These are phyloP conservation scores for Ogataea minuta DNA, from an alignment of 805 yeast species.

Conservation along the genomic window DNA sequence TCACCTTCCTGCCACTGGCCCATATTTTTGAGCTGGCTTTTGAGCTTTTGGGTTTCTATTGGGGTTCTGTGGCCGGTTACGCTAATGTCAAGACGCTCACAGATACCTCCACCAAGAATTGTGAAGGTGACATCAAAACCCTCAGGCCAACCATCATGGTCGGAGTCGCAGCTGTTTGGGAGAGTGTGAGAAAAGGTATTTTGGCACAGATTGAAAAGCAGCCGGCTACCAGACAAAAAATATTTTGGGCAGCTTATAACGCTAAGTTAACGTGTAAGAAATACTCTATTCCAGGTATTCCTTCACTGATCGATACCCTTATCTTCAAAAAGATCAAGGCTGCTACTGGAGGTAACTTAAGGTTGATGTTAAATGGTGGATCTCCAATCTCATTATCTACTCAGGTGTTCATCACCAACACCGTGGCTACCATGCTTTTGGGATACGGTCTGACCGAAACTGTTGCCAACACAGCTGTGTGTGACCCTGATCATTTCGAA, in stretches of 20 bases:
- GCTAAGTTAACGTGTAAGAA: conserved; percentile 64
- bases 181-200: conserved; percentile 90
- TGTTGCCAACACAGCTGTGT: conserved; percentile 78
- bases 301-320: conserved; percentile 62
- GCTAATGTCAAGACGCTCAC: conserved; percentile 90
- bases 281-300: conserved; percentile 77
- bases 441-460: conserved; percentile 98
- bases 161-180: conserved; percentile 99
- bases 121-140: conserved; percentile 82
- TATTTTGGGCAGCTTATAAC: conserved; percentile 86
- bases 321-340: conserved; percentile 85
- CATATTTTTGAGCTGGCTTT: conserved; percentile 93
- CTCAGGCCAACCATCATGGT: conserved; percentile 93
- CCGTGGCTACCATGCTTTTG: conserved; percentile 81
- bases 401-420: conserved; percentile 72
- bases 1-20: conserved; percentile 92
- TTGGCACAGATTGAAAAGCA: conserved; percentile 65
- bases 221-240: conserved; percentile 65
- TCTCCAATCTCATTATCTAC: conserved; percentile 82
- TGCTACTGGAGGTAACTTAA: conserved; percentile 91
- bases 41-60: conserved; percentile 73
- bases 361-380: conserved; percentile 82
- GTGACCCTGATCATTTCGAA: conserved; percentile 64
- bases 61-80: conserved; percentile 91
- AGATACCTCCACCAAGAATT: conserved; percentile 76